These are phyloP conservation scores for Coniochaeta sp. DNA, from an alignment of 2,329 filamentous ascomycete species.

Conservation along the genomic window DNA sequence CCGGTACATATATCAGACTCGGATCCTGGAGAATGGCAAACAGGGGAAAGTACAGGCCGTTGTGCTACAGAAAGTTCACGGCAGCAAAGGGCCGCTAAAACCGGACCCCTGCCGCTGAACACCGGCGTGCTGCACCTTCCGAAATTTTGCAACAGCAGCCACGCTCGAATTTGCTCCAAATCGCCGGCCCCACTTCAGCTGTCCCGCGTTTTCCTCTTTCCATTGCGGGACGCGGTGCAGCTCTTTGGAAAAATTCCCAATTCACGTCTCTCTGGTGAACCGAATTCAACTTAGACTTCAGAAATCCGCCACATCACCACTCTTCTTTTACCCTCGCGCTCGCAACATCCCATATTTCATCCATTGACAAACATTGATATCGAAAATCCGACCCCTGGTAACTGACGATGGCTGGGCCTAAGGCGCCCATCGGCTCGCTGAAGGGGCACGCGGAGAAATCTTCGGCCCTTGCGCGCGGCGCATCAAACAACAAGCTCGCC, in stretches of 20 bases:
- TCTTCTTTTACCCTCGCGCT: neutral
- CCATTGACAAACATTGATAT: neutral
- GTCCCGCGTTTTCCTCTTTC: constrained; percentile 2
- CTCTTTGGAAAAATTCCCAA: constrained; percentile 7
- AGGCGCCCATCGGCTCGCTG: constrained; percentile 21
- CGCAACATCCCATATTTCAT: neutral
- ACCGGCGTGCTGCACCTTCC: neutral
- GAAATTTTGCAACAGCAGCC: neutral
- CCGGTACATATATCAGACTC: too few relatives aligned
- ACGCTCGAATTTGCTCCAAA: neutral
- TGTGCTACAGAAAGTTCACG: neutral
- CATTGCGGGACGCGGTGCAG: neutral
- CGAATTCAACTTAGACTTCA: neutral
- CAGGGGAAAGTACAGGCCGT: neutral
- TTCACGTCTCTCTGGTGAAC: constrained; percentile 9
- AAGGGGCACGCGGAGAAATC: constrained; percentile 17
- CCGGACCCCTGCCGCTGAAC: neutral
- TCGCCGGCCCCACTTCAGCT: neutral
- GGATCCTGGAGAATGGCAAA: too few relatives aligned
- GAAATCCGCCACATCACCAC: neutral
- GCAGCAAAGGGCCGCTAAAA: neutral
- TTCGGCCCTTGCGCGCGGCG: constrained; percentile 13
- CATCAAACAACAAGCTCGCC: constrained; percentile 5
- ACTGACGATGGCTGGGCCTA: constrained; percentile 17
- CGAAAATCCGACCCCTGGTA: neutral